A percentile compares a stretch with the other conserved stretches of the same genome.
Conservation (phyloP, 495 filamentous ascomycete genomes). For the Staphylotrichum tortipilum region DNA sequence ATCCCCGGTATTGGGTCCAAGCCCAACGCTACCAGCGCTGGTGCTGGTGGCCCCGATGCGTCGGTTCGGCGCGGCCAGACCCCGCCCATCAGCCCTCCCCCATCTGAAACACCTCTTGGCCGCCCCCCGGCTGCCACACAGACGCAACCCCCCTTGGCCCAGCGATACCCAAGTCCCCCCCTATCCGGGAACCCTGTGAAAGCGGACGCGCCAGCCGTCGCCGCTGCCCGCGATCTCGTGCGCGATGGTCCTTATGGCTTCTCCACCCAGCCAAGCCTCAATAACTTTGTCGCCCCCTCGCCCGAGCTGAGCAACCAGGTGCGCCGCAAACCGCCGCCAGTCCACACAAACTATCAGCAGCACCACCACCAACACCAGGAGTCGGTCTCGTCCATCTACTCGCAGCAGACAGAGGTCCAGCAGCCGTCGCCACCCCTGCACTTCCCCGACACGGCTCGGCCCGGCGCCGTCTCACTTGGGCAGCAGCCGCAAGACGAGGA, state of each 20-base stretch:
- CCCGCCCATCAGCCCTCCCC: constrained; percentile 28
- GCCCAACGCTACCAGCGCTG: constrained; percentile 6
- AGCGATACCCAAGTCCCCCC: constrained; percentile 30
- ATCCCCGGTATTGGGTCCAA: constrained; percentile 11
- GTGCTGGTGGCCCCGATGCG: too few relatives aligned
- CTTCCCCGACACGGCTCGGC: constrained; percentile 17
- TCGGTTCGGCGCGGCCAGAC: constrained; percentile 20
- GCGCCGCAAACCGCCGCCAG: constrained; percentile 34
- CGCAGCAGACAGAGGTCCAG: constrained; percentile 21
- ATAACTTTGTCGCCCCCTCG: constrained; percentile 11
- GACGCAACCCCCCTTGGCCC: constrained; percentile 10
- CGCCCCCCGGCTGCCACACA: constrained; percentile 19
- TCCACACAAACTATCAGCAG: constrained; percentile 20
- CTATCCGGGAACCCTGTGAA: constrained; percentile 20
- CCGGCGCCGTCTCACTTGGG: constrained; percentile 11
- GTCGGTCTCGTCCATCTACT: constrained; percentile 31
- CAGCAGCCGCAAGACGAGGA: too few relatives aligned
- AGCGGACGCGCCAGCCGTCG: constrained; percentile 19
- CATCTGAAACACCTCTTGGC: constrained; percentile 22
- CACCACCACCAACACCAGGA: constrained; percentile 24
- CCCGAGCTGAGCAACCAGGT: constrained; percentile 25
- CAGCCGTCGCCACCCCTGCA: constrained; percentile 15
- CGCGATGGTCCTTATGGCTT: constrained; percentile 11
- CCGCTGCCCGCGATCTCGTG: constrained; percentile 20
- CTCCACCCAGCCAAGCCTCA: constrained; percentile 10